Evolutionary conservation across 2,329 filamentous ascomycete genomes (phyloP).

Genomic region (Diaporthe capsici): DNA sequence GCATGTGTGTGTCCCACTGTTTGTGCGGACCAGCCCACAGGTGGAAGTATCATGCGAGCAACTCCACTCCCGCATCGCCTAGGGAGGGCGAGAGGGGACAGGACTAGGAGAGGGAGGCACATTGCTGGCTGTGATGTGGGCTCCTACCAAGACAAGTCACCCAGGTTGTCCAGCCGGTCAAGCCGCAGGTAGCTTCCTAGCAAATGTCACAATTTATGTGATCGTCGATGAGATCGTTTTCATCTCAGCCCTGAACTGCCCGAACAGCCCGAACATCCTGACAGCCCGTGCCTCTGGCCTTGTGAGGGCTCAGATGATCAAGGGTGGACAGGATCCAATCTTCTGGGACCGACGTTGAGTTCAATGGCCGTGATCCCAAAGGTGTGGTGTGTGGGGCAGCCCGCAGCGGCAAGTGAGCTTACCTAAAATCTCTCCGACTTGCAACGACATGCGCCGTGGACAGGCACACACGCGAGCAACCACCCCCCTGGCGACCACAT

Average conservation of each 20-base stretch:
- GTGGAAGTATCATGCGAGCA: conserved; percentile 19
- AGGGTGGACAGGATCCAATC: conserved; percentile 1
- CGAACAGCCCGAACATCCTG: not conserved
- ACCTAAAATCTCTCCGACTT: conserved; percentile 33
- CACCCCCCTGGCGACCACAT: conserved; percentile 41
- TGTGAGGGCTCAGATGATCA: not conserved
- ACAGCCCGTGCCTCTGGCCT: not conserved
- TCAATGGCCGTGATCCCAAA: not conserved
- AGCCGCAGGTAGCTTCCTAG: not conserved
- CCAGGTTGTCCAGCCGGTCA: too few species aligned
- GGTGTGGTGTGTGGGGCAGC: conserved; percentile 12
- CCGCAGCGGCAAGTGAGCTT: conserved; percentile 6
- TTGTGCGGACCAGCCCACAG: conserved; percentile 18
- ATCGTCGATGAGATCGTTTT: not conserved
- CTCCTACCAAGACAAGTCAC: not conserved
- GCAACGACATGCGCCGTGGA: conserved; percentile 30
- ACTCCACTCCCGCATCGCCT: conserved; percentile 1
- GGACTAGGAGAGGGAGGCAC: too few species aligned
- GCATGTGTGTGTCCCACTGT: not conserved
- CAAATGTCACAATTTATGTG: not conserved
- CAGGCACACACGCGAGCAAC: too few species aligned
- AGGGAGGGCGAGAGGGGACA: too few species aligned
- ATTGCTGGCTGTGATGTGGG: not conserved
- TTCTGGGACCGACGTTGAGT: not conserved
- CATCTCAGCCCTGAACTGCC: not conserved